Percentiles rank a stretch among this genome's conserved stretches.
phyloP scores from a whole-genome alignment of 208 protist genomes.

The Porcisia deanei region DNA sequence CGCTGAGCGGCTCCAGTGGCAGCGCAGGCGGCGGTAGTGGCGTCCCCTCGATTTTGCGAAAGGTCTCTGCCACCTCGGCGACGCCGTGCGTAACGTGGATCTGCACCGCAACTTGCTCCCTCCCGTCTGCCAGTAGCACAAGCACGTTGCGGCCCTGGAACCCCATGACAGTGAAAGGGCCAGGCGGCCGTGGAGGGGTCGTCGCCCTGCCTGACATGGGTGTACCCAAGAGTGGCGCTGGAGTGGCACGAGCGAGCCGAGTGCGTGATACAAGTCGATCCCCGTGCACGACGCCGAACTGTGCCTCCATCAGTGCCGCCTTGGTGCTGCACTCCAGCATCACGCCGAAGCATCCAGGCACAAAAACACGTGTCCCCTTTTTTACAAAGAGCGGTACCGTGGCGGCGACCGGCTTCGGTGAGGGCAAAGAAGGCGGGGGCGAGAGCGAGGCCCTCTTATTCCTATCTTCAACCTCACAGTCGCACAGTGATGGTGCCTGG shows the following conservation, averaged over 20 bases:
- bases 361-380: constrained; percentile 29
- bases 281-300: constrained; percentile 51
- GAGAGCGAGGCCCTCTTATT: background rate
- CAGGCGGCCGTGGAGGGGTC: background rate
- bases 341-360: constrained; percentile 39
- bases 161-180: constrained; percentile 37
- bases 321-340: constrained; percentile 41
- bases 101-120: constrained; percentile 19
- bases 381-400: constrained; percentile 29
- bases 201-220: background rate
- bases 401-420: background rate
- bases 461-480: background rate
- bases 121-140: constrained; percentile 40
- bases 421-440: background rate
- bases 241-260: background rate
- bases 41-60: constrained; percentile 29
- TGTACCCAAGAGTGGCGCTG: background rate
- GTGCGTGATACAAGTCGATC: constrained; percentile 34
- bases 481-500: background rate
- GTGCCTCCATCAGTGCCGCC: constrained; percentile 13
- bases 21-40: constrained; percentile 21
- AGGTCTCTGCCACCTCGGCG: constrained; percentile 26
- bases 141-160: constrained; percentile 39
- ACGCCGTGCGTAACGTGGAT: constrained; percentile 18
- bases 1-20: constrained; percentile 19